Percentiles rank a stretch among this genome's conserved stretches.
Conservation (phyloP, 164 flowering plant species). For the Cinnamomum micranthum region DNA sequence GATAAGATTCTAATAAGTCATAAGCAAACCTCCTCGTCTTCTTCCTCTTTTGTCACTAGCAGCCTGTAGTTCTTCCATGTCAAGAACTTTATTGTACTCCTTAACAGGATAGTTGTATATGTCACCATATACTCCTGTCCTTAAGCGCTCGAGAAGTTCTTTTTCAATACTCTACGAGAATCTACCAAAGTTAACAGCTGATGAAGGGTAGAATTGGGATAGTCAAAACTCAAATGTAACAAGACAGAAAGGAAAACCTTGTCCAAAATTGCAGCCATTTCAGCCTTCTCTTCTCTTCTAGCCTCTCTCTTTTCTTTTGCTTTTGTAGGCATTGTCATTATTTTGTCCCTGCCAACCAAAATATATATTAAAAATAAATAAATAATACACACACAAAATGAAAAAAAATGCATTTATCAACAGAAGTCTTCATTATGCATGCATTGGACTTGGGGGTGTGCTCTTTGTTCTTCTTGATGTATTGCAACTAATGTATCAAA, state of each 20-base stretch:
- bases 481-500: background rate
- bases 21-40: conserved; percentile 46
- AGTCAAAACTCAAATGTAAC: background rate
- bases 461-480: background rate
- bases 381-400: no score
- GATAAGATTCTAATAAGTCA: background rate
- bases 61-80: conserved; percentile 28
- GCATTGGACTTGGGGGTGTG: background rate
- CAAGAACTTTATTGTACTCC: conserved; percentile 44
- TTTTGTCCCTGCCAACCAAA: conserved; percentile 58
- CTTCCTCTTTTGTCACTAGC: conserved; percentile 15
- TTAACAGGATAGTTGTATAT: conserved; percentile 62
- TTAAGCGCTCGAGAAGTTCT: conserved; percentile 76
- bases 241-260: conserved; percentile 40
- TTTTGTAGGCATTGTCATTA: conserved; percentile 78
- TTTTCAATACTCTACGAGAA: conserved; percentile 72
- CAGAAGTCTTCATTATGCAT: background rate
- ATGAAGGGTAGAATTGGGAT: background rate
- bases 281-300: conserved; percentile 81
- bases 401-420: no score
- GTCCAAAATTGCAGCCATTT: conserved; percentile 70
- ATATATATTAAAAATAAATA: no score
- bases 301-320: conserved; percentile 63
- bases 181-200: background rate
- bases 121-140: conserved; percentile 63